Evolutionary conservation across 2,329 filamentous ascomycete genomes (phyloP).

Genomic region (Byssochlamys sp.): DNA sequence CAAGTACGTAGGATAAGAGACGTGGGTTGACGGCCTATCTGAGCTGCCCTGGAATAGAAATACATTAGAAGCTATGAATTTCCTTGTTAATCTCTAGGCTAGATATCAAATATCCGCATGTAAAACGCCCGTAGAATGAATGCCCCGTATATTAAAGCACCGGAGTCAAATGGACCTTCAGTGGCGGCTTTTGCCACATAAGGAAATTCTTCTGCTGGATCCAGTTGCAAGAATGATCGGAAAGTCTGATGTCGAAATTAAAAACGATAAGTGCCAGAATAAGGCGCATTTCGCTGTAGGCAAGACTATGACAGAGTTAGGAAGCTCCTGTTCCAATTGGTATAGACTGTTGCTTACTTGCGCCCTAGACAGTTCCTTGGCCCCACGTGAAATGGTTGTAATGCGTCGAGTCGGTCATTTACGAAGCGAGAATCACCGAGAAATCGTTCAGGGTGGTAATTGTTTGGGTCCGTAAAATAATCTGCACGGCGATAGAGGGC

Average conservation of each 20-base stretch:
- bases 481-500: constrained; percentile 36
- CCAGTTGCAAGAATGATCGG: constrained; percentile 31
- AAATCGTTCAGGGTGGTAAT: constrained; percentile 40
- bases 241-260: constrained; percentile 41
- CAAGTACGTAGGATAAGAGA: not conserved
- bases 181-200: constrained; percentile 33
- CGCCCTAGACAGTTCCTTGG: constrained; percentile 44
- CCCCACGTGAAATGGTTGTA: constrained; percentile 43
- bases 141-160: not conserved
- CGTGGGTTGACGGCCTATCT: not conserved
- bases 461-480: constrained; percentile 38
- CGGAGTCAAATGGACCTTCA: constrained; percentile 31
- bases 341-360: constrained; percentile 30
- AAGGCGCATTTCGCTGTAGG: constrained; percentile 43
- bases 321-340: not conserved
- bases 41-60: not conserved
- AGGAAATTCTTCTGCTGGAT: constrained; percentile 31
- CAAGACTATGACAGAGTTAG: constrained; percentile 28
- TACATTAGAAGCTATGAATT: too few relatives aligned
- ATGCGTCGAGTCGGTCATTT: constrained; percentile 34
- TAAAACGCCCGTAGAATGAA: too few relatives aligned
- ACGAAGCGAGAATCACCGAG: constrained; percentile 22
- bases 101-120: too few relatives aligned
- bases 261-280: constrained; percentile 41
- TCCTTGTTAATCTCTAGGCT: too few relatives aligned